Evolutionary conservation across 1,284 basidiomycete genomes (phyloP).

Genomic region (Agroathelia rolfsii): DNA sequence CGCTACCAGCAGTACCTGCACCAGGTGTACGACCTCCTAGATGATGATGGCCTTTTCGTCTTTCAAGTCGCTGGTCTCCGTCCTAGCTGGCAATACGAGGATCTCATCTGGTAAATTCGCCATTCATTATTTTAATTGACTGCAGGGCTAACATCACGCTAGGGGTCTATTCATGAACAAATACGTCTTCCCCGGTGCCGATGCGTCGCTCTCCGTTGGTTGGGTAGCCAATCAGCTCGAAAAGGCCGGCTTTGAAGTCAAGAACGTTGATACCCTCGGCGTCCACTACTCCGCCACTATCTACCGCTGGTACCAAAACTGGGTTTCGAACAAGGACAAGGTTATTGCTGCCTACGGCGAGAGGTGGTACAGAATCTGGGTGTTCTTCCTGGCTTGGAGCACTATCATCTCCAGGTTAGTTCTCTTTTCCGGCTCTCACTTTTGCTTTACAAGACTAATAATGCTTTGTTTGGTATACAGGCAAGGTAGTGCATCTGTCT

Average conservation of each 20-base stretch:
- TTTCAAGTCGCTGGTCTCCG: conserved; percentile 95
- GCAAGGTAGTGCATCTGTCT: conserved; percentile 82
- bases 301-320: conserved; percentile 93
- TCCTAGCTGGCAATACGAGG: conserved; percentile 94
- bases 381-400: conserved; percentile 82
- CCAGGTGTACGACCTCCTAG: conserved; percentile 88
- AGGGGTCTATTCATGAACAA: conserved; percentile 92
- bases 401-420: conserved; percentile 58
- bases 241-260: conserved; percentile 91
- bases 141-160: conserved; percentile 3
- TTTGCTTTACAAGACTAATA: conserved; percentile 3
- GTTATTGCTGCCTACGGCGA: conserved; percentile 88
- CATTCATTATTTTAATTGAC: not conserved
- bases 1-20: conserved; percentile 85
- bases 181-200: conserved; percentile 96
- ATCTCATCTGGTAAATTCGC: conserved; percentile 74
- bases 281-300: conserved; percentile 97
- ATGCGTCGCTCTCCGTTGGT: conserved; percentile 88
- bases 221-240: conserved; percentile 91
- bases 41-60: conserved; percentile 91
- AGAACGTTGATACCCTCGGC: conserved; percentile 91
- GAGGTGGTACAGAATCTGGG: conserved; percentile 84
- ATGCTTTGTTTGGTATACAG: conserved; percentile 29
- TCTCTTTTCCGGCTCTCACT: conserved; percentile 1
- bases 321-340: conserved; percentile 84